These are phyloP conservation scores for Rhodomyrtus tomentosa DNA, from an alignment of 345 rosid species.

Conservation along the genomic window DNA sequence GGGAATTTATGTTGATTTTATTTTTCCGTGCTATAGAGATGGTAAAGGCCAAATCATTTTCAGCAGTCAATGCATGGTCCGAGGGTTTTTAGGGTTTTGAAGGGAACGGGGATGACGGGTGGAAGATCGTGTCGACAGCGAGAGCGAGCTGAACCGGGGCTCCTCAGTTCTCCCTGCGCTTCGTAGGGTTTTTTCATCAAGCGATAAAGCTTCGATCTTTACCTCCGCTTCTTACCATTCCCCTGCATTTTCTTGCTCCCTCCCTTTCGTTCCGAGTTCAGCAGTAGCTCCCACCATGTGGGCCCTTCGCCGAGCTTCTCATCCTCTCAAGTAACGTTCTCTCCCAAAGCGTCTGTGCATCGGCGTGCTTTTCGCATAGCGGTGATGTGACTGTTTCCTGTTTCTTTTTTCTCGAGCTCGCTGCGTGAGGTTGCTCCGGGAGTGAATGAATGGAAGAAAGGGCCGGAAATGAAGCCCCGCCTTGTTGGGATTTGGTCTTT, in stretches of 20 bases:
- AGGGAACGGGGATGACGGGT: background rate
- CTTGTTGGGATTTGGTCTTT: background rate
- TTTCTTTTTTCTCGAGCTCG: background rate
- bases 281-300: conserved; percentile 21
- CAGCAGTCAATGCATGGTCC: too few relatives aligned
- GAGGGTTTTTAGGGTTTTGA: background rate
- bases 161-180: background rate
- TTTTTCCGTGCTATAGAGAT: too few relatives aligned
- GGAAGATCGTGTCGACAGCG: background rate
- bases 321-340: conserved; percentile 24
- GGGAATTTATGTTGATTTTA: too few relatives aligned
- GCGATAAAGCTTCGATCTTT: background rate
- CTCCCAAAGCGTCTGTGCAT: background rate
- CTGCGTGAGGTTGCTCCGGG: background rate
- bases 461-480: background rate
- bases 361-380: background rate
- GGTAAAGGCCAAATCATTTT: too few relatives aligned
- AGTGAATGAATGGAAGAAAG: background rate
- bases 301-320: conserved; percentile 49
- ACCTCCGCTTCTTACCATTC: background rate
- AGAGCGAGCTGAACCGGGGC: background rate
- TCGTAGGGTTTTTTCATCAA: background rate
- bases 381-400: background rate
- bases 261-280: background rate
- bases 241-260: background rate